Conservation (phyloP, 176 grass and related monocot species). For the Oryza coarctata region DNA sequence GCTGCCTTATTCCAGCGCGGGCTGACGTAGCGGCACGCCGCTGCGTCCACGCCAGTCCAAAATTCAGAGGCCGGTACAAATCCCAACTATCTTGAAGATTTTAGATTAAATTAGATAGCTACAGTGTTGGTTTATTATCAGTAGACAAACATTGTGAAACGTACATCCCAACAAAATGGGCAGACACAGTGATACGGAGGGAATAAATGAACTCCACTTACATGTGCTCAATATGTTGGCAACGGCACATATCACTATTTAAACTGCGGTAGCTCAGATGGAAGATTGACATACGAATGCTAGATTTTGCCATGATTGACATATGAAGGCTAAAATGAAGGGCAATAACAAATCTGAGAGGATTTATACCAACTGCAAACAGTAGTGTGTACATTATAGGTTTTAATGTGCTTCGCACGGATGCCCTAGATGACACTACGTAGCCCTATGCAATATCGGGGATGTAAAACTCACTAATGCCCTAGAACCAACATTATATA, state of each 20-base stretch:
- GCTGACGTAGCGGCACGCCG: no score
- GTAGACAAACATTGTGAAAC: not conserved
- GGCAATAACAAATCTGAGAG: not conserved
- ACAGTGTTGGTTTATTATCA: not conserved
- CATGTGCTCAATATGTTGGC: slow-evolving; percentile 1
- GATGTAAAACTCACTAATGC: not conserved
- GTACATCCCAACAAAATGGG: not conserved
- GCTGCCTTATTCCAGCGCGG: no score
- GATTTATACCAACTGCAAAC: not conserved
- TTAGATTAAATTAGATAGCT: no score
- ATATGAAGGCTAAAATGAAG: not conserved
- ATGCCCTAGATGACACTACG: no score
- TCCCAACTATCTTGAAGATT: no score
- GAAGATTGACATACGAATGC: not conserved
- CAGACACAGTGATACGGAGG: not conserved
- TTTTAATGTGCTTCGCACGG: not conserved
- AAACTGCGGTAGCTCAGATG: not conserved
- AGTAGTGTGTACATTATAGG: not conserved
- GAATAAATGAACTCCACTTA: not conserved
- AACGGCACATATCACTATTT: slow-evolving; percentile 20
- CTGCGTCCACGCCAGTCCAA: no score
- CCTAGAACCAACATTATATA: not conserved
- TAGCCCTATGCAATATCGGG: not conserved
- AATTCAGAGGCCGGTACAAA: no score
- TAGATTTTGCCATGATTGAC: not conserved